Percentiles rank a stretch among this genome's conserved stretches.
These are phyloP conservation scores for Nematocida major DNA, from an alignment of 371 early-diverging fungal species.

Conservation along the genomic window DNA sequence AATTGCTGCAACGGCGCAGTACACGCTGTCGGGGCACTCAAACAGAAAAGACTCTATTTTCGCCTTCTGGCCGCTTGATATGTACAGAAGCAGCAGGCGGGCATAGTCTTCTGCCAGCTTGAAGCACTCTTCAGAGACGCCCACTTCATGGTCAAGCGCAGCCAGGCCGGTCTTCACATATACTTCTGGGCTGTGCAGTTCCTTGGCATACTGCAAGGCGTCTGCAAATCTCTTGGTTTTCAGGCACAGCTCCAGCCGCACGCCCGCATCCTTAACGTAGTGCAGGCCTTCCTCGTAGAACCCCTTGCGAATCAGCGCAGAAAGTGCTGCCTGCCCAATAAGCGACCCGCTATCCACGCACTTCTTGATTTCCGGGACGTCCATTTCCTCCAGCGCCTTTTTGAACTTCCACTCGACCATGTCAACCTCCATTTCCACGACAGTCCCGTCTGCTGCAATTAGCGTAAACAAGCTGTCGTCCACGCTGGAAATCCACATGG, in stretches of 20 bases:
- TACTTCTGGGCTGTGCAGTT: conserved; percentile 4
- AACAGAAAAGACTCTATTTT: conserved; percentile 48
- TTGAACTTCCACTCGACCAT: conserved; percentile 94
- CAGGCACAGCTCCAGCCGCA: conserved; percentile 77
- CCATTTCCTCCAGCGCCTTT: conserved; percentile 75
- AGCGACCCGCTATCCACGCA: conserved; percentile 84
- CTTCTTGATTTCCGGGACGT: conserved; percentile 79
- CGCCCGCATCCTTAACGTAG: conserved; percentile 84
- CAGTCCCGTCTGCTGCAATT: conserved; percentile 74
- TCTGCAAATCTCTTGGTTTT: conserved; percentile 46
- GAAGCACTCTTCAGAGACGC: conserved; percentile 59
- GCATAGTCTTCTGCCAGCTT: conserved; percentile 41
- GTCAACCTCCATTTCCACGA: conserved; percentile 70
- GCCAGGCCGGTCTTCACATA: conserved; percentile 36
- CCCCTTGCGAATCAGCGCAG: conserved; percentile 89
- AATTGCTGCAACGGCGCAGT: conserved; percentile 19
- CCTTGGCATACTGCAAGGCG: conserved; percentile 48
- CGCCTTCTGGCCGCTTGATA: conserved; percentile 49
- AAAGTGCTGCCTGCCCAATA: conserved; percentile 90
- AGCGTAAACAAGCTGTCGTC: conserved; percentile 74
- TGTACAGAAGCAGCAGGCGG: conserved; percentile 58
- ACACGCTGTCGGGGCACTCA: conserved; percentile 26
- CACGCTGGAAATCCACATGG: conserved; percentile 76
- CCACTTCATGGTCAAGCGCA: conserved; percentile 46
- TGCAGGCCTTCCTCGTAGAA: conserved; percentile 91